phyloP scores from a whole-genome alignment of 176 grass and related monocot genomes.

The Musa beccarii region DNA sequence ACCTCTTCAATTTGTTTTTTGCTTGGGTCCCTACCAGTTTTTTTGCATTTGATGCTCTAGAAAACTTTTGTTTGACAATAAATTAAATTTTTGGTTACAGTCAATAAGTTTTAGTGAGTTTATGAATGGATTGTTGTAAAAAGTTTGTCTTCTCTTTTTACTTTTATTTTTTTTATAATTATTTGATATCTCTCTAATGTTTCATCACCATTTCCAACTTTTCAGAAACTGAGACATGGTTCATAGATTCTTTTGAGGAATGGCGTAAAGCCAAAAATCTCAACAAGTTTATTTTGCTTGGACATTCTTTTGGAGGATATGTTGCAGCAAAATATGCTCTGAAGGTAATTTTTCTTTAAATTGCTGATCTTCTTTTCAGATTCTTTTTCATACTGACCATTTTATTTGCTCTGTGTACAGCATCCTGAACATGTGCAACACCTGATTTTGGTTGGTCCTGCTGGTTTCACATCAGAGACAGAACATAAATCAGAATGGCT shows the following conservation, averaged over 20 bases:
- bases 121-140: neutral
- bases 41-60: neutral
- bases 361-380: neutral
- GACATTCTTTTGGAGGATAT: slow-evolving; percentile 98
- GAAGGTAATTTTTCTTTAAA: slow-evolving; percentile 36
- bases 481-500: slow-evolving; percentile 82
- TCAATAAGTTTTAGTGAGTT: neutral
- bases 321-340: slow-evolving; percentile 93
- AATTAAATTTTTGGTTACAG: neutral
- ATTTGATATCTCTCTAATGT: neutral
- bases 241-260: slow-evolving; percentile 97
- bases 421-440: slow-evolving; percentile 93
- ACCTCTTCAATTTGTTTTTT: neutral
- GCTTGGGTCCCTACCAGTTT: neutral
- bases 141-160: neutral
- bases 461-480: slow-evolving; percentile 78
- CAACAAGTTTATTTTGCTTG: slow-evolving; percentile 87
- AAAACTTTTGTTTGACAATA: neutral
- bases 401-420: slow-evolving; percentile 31
- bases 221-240: slow-evolving; percentile 96
- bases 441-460: slow-evolving; percentile 95
- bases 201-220: slow-evolving; percentile 10
- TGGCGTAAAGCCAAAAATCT: slow-evolving; percentile 97
- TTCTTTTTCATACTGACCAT: slow-evolving; percentile 24
- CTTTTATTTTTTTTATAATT: neutral